Conservation (phyloP, 1,139 yeast species). For the Candida buenavistaensis region DNA sequence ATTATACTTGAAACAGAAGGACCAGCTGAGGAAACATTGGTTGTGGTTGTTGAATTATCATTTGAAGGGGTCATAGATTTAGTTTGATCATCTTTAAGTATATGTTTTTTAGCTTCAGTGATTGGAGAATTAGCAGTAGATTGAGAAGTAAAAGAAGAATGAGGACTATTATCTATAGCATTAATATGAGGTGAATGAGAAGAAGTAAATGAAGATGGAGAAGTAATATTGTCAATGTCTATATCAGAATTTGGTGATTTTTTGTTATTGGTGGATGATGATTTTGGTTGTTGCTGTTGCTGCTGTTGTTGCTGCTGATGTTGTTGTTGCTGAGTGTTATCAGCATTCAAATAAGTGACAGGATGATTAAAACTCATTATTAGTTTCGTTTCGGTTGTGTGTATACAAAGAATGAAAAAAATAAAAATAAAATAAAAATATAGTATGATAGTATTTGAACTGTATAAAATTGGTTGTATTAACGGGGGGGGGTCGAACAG, state of each 20-base stretch:
- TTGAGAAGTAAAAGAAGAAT: conserved; percentile 43
- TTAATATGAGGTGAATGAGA: conserved; percentile 22
- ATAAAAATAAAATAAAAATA: too few relatives aligned
- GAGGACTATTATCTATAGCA: conserved; percentile 18
- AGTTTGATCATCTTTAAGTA: too few relatives aligned
- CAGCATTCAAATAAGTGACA: conserved; percentile 45
- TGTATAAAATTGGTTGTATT: background rate
- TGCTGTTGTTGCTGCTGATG: conserved; percentile 4
- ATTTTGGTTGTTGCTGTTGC: conserved; percentile 2
- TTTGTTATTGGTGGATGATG: conserved; percentile 7
- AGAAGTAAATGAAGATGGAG: conserved; percentile 30
- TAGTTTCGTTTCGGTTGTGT: background rate
- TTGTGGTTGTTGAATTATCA: conserved; percentile 10
- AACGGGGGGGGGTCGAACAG: too few relatives aligned
- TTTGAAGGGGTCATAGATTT: too few relatives aligned
- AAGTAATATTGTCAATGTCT: conserved; percentile 29
- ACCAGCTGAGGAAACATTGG: conserved; percentile 13
- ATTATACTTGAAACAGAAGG: conserved; percentile 11
- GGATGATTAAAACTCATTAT: conserved; percentile 49
- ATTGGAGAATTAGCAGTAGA: conserved; percentile 39
- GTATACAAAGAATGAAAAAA: too few relatives aligned
- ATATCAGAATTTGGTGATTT: conserved; percentile 19
- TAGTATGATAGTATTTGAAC: background rate
- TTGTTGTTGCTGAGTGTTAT: conserved; percentile 11
- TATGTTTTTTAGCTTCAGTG: conserved; percentile 17